Evolutionary conservation across 2,329 filamentous ascomycete genomes (phyloP), one percentile per base, ranked within the genome.

Genomic region (Hysterium pulicare): DNA sequence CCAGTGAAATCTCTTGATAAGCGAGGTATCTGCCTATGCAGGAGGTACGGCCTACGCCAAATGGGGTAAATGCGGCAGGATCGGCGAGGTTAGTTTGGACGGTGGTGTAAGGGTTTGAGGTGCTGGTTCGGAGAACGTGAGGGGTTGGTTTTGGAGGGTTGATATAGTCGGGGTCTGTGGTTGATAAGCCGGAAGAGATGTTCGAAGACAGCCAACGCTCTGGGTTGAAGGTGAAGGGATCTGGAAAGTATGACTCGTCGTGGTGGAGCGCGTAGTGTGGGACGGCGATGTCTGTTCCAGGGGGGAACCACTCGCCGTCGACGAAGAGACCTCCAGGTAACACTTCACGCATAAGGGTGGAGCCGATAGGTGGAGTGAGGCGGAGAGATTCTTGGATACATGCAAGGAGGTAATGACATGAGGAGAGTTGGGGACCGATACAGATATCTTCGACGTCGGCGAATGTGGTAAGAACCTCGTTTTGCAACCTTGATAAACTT

Each of bases 1-100:
- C 40, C 2, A 53, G 16, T 16, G 40, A 47, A 15, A 53, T 28
- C 19, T 48, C 54, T 22, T 47, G 39, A 30, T 48, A 53, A 7
- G 50, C 40, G 36, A 57, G 47, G 11, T 46, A 44, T 44, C 55
- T 57, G 8, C 55, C 55, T 23, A 52, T 48, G 19, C 55, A 58
- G 21, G 43, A 46, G 26, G 45, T 39, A 11, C 45, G 48, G 5
- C 55, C 55, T 17, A 51, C 31, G 7, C 48, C 37, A 35, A 57
- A 58, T 6, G 54, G 49, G 9, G 20, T 35, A 17, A 41, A 51
- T 3, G 48, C 45, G 10, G 42, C 20, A 2, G 49, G 23, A 11
- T 36, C 30, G 42, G 20, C 39, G 35, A 23, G 15, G 21, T 38
- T 15, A 10, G 15, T 28, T 9, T 13, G 13, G 7, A 20, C 15